Conservation (phyloP, 148 eudicot species). For the Nepenthes gracilis region DNA sequence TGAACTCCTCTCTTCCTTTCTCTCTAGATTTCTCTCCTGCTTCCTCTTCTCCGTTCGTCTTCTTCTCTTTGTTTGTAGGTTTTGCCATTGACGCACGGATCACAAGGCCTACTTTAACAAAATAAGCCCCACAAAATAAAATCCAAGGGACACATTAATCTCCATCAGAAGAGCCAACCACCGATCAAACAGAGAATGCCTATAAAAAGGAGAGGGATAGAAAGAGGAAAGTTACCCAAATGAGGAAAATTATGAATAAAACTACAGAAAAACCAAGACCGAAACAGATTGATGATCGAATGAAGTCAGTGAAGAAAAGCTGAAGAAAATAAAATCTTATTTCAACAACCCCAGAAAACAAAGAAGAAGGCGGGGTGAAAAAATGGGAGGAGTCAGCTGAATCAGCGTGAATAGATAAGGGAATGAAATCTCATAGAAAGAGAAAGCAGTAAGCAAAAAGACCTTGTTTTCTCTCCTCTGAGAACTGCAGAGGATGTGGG, state of each 20-base stretch:
- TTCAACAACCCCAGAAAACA: no score
- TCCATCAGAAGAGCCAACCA: constrained; percentile 2
- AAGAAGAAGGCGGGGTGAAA: not conserved
- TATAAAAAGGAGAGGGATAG: not conserved
- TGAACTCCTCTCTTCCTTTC: no score
- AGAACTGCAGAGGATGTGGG: no score
- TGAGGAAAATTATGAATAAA: not conserved
- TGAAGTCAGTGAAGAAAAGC: no score
- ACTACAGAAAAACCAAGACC: not conserved
- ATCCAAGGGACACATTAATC: constrained; percentile 1
- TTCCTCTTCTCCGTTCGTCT: no score
- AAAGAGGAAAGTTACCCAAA: constrained; percentile 6
- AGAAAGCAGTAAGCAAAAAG: no score
- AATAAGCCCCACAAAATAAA: not conserved
- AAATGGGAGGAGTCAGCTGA: not conserved
- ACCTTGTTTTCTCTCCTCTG: no score
- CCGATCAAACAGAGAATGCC: not conserved
- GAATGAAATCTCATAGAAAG: no score
- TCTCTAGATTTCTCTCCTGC: no score
- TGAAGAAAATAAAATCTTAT: no score
- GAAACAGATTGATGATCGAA: not conserved
- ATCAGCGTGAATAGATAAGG: not conserved
- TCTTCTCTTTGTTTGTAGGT: no score
- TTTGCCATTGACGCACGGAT: no score
- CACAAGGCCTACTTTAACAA: constrained; percentile 61